Evolutionary conservation across 1,139 yeast species (phyloP), one percentile per base, ranked within the genome.

Genomic region (Sugiyamaella xylanicola): DNA sequence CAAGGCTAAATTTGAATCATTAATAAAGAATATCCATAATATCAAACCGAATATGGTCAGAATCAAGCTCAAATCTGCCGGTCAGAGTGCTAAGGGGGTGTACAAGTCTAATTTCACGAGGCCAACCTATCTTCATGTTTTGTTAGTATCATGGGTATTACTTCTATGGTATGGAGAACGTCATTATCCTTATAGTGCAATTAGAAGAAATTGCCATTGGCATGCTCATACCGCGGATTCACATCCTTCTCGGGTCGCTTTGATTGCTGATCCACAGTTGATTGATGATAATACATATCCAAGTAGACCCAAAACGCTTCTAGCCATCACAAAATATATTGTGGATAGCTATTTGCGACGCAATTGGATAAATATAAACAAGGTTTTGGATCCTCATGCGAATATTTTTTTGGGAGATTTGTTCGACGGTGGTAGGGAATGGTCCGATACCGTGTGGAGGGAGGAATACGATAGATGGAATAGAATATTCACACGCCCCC

Each of bases 371-470:
- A 76, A 78, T 56, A 74, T 87, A 51, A 86, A 87, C 62, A 64
- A 73, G 7, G 63, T 73, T 2, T 76, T 93, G 53, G 82, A 84
- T 49, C 97, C 98, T 0, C 87, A 92, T 65, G 76, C 89, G 2
- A 83, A 84, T 1, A 72, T 92, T 4, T 93, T 90, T 67, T 74
- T 93, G 46, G 99, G 99, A 0, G 99, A 93, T 68, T 72, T 92
- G 57, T 89, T 92, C 67, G 99, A 93, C 70, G 98, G 98, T 13
- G 99, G 99, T 0, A 77, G 98, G 56, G 90, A 88, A 59, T 91
- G 97, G 96, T 77, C 77, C 5, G 83, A 84, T 62, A 75, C 73
- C 3, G 75, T 72, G 19, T 93, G 98, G 97, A 67, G 79, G 36
- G 73, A 77, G n/a, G 98, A 93, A 69, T 85, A 79, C 64, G 66